Conservation (phyloP, 1,284 basidiomycete genomes). For the Pseudozyma hubeiensis region DNA sequence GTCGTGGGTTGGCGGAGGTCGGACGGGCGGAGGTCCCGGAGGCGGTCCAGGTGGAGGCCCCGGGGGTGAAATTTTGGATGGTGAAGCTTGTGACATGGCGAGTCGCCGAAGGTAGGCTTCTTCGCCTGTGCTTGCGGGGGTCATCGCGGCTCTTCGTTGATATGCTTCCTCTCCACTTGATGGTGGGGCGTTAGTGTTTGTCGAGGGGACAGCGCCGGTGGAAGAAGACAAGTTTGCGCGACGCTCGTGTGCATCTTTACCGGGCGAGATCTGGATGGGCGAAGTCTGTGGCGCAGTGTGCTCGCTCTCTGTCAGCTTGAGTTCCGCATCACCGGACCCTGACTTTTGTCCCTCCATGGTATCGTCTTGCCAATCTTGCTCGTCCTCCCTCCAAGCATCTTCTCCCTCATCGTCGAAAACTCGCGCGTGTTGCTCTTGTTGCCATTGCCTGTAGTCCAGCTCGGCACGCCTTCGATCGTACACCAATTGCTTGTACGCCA, state of each 20-base stretch:
- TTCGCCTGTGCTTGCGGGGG: conserved; percentile 22
- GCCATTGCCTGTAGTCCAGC: conserved; percentile 13
- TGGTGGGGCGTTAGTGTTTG: neutral
- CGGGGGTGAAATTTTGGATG: conserved; percentile 12
- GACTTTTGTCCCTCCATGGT: neutral
- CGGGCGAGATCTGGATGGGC: conserved; percentile 10
- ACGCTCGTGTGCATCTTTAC: conserved; percentile 42
- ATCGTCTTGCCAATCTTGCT: conserved; percentile 24
- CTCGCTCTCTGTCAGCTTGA: neutral
- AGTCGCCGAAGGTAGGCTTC: conserved; percentile 41
- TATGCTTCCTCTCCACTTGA: conserved; percentile 32
- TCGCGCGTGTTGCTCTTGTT: conserved; percentile 23
- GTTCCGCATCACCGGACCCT: neutral
- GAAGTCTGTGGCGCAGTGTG: neutral
- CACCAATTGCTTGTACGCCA: conserved; percentile 52
- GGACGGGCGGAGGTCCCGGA: conserved; percentile 18
- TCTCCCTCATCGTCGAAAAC: conserved; percentile 11
- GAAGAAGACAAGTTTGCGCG: conserved; percentile 19
- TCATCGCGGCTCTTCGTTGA: conserved; percentile 24
- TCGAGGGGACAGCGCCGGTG: neutral
- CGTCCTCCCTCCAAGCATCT: conserved; percentile 12
- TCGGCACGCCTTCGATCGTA: conserved; percentile 42
- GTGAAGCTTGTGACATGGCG: conserved; percentile 24
- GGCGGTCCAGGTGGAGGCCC: conserved; percentile 37
- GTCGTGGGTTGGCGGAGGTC: conserved; percentile 6